Evolutionary conservation across 176 grass and related monocot genomes (phyloP), one percentile per base, ranked within the genome.

Genomic region (Tuctoria greenei): DNA sequence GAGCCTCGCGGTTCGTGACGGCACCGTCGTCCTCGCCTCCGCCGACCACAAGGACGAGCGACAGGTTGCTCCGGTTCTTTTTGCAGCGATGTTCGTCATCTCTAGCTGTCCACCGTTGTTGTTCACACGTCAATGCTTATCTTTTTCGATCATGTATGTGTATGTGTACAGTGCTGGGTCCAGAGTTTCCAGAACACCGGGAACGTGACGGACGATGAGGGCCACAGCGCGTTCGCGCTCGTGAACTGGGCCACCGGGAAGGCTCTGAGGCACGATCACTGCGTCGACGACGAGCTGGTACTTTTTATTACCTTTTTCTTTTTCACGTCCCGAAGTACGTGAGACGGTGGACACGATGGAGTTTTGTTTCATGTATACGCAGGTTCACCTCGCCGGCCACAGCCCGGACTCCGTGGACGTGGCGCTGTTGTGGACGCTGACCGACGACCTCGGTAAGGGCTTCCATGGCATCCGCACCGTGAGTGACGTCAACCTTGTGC

Each of bases 341-440:
- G 31, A 31, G 31, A 31, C 31, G 31, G 31, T 31, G 1, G 31
- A 31, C 31, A 31, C 31, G 31, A 31, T 3, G 31, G 31, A 3
- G 31, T 31, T 31, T 31, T 2, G 3, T 31, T 31, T 31, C 31
- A 31, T 31, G 31, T 31, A 31, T 31, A 31, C 31, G 37, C 18
- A 66, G 69, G 68, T 73, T 47, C 9, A 63, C 1, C 45, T 81
- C 27, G 16, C 11, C 27, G 27, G 39, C 16, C 6, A 76, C 37
- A 18, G 4, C 10, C 26, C 56, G 15, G 27, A 81, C 71, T 70
- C 71, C 18, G 18, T 86, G 35, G 64, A 64, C 7, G 71, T 81
- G 7, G 64, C 64, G 27, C 55, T 76, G 56, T 55, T 76, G 44
- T 86, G 84, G 84, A 76, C 84, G 2, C 77, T 17, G 25, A n/a